phyloP scores from a whole-genome alignment of 2,329 filamentous ascomycete species.

The Chrysoporthe puriensis region DNA sequence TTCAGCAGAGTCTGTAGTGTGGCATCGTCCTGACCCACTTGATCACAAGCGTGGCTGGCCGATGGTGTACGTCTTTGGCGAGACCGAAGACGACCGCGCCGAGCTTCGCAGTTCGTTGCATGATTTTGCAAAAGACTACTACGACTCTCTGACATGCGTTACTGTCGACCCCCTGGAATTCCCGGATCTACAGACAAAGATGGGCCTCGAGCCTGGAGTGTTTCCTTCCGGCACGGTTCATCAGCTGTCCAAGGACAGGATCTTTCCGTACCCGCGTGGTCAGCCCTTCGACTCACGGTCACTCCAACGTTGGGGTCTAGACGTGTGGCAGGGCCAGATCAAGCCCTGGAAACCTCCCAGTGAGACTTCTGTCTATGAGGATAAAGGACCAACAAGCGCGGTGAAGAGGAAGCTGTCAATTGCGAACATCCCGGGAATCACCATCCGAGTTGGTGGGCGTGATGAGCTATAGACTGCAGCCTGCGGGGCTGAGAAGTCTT shows the following conservation, averaged over 20 bases:
- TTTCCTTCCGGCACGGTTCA: constrained; percentile 42
- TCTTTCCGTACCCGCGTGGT: constrained; percentile 43
- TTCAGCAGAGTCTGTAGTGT: neutral
- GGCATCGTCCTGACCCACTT: neutral
- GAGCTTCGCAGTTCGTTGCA: constrained; percentile 36
- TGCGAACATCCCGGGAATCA: constrained; percentile 31
- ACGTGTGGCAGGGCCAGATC: constrained; percentile 43
- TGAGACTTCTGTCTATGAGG: constrained; percentile 32
- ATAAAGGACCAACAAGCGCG: constrained; percentile 33
- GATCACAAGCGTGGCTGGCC: constrained; percentile 38
- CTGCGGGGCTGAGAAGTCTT: neutral
- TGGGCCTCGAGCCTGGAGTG: constrained; percentile 37
- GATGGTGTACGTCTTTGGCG: constrained; percentile 44
- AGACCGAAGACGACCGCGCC: constrained; percentile 36
- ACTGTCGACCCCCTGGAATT: constrained; percentile 43
- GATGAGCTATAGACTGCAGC: constrained; percentile 25
- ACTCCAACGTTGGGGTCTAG: constrained; percentile 42
- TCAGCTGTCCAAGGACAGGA: constrained; percentile 40
- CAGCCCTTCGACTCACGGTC: constrained; percentile 34
- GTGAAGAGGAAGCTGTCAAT: constrained; percentile 31
- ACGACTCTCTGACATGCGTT: constrained; percentile 41
- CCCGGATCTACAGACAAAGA: constrained; percentile 37
- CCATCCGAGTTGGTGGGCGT: constrained; percentile 32
- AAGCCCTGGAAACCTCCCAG: constrained; percentile 41
- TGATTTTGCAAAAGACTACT: constrained; percentile 39